Base-by-base conservation (phyloP, 2,329 filamentous ascomycete species). In the Colletotrichum siamense region DNA sequence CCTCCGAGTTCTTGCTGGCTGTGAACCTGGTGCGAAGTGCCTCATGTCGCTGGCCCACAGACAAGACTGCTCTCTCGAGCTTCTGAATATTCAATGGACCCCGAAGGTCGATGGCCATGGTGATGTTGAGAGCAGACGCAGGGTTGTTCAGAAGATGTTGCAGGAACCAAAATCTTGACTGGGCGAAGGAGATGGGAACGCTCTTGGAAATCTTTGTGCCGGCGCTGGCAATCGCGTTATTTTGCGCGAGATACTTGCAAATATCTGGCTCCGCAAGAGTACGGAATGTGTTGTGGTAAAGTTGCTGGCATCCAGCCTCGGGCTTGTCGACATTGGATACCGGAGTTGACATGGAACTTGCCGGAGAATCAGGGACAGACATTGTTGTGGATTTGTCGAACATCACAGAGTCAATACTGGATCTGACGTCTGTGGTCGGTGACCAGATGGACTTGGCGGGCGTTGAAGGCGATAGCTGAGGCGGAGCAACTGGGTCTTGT, bases 121-220 rank as follows among this genome's bases (percentile, higher is more conserved):
- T 82, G 34, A 85, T 80, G 76, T 90, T 90, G 75, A 83, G 85
- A 3, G 84, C 83, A 0, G 83, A 85, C 12, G 80, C 80, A 8
- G 26, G 44, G 44, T 88, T 83, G 7, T 86, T 73, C 3, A 87
- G 26, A 2, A 80, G 81, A 8, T 79, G 72, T 5, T 76, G 73
- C 2, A 85, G 69, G 73, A 87, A 86, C 85, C 85, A 89, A 77
- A 88, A 86, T 0, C 85, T 79, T 0, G 83, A 81, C 77, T 89
- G 87, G 8, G 79, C 83, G 15, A 82, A 82, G 4, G 86, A 87
- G 69, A 88, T 83, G 6, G 69, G 59, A 3, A 55, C 36, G 22
- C 62, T 44, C n/a, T 39, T 39, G 22, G n/a, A 28, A 6, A 59
- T 0, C 10, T 52, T 24, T 0, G 15, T 59, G 2, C 55, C 26